Evolutionary conservation across 2,329 filamentous ascomycete species (phyloP).

Genomic region (Monosporascus cannonballus): DNA sequence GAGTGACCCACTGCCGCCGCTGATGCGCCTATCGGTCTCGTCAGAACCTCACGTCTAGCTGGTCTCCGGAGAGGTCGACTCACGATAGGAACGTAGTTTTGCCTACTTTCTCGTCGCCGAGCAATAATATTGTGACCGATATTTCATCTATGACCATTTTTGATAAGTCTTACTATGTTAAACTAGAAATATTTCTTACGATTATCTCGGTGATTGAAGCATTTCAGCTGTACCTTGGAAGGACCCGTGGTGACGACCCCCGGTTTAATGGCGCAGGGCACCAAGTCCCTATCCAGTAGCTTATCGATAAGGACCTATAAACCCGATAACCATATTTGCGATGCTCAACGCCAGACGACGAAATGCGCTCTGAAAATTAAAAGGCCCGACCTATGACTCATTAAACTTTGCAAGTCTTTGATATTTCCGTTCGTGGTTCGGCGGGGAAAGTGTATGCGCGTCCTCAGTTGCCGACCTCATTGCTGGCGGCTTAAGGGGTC

Average conservation of each 20-base stretch:
- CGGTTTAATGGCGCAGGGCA: not conserved
- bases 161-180: conserved; percentile 2
- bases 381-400: not conserved
- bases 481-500: conserved; percentile 12
- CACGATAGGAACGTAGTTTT: conserved; percentile 59
- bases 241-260: not conserved
- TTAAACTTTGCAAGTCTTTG: not conserved
- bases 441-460: conserved; percentile 17
- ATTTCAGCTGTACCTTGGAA: no score
- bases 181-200: not conserved
- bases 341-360: no score
- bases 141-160: conserved; percentile 38
- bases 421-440: not conserved
- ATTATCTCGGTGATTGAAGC: not conserved
- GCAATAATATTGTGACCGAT: conserved; percentile 46
- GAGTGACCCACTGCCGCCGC: conserved; percentile 33
- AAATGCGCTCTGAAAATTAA: no score
- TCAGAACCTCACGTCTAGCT: conserved; percentile 4
- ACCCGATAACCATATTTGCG: not conserved
- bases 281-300: no score
- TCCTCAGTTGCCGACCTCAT: conserved; percentile 11
- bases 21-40: conserved; percentile 41
- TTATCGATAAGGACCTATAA: not conserved
- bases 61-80: conserved; percentile 17
- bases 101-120: conserved; percentile 54